Percentiles rank a stretch among this genome's conserved stretches.
Conservation (phyloP, 2,329 filamentous ascomycete genomes). For the Cercospora sp. region DNA sequence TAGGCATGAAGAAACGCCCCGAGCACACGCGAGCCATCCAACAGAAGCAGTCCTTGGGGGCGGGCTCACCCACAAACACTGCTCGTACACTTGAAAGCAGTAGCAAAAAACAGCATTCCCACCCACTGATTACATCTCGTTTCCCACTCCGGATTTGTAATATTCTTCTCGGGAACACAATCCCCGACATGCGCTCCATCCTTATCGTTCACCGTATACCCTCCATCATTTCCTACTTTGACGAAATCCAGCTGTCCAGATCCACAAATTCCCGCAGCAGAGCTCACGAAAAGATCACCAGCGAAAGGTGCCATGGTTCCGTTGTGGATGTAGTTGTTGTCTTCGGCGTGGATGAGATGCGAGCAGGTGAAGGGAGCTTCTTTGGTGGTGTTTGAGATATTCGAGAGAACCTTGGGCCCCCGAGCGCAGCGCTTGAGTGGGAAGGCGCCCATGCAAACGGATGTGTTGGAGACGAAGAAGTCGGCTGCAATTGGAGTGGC, state of each 20-base stretch:
- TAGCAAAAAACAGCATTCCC: conserved; percentile 24
- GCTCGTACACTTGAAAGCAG: conserved; percentile 23
- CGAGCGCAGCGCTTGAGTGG: conserved; percentile 21
- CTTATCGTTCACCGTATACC: conserved; percentile 19
- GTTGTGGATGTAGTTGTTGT: conserved; percentile 26
- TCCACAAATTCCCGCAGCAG: conserved; percentile 22
- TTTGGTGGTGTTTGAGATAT: conserved; percentile 7
- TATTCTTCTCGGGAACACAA: conserved; percentile 18
- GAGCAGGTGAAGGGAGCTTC: conserved; percentile 23
- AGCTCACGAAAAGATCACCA: conserved; percentile 6
- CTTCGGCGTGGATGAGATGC: conserved; percentile 26
- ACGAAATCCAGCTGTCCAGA: conserved; percentile 24
- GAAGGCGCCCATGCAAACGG: conserved; percentile 28
- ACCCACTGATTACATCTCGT: conserved; percentile 27
- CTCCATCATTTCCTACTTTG: conserved; percentile 7
- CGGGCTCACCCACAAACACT: conserved; percentile 14
- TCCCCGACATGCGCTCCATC: conserved; percentile 18
- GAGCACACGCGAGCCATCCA: background rate
- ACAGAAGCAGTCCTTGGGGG: background rate
- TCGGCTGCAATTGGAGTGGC: conserved; percentile 19
- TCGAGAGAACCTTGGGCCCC: conserved; percentile 25
- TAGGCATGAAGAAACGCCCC: background rate
- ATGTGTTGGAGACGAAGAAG: conserved; percentile 29
- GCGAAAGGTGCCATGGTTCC: conserved; percentile 21
- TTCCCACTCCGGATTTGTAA: background rate